Evolutionary conservation across 257 asterid genomes (phyloP).

Genomic region (Lycium barbarum): DNA sequence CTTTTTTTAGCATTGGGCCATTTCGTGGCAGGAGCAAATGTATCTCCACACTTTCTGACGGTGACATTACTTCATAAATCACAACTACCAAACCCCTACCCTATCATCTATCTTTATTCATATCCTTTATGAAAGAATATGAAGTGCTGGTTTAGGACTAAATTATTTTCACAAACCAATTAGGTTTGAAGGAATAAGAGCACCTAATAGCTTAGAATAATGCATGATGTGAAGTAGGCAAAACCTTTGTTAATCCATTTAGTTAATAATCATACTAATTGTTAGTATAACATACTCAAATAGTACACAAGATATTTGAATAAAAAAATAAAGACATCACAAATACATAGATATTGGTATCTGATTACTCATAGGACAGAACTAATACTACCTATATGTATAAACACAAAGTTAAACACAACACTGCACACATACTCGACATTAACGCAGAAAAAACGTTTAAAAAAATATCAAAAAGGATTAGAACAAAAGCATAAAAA

Average conservation of each 20-base stretch:
- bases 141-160: background rate
- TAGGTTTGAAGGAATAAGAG: background rate
- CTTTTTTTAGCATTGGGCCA: slow-evolving; percentile 19
- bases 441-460: too few relatives aligned
- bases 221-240: background rate
- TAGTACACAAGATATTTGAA: too few relatives aligned
- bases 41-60: slow-evolving; percentile 6
- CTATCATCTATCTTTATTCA: background rate
- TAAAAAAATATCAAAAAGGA: too few relatives aligned
- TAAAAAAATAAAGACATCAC: too few relatives aligned
- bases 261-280: background rate
- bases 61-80: background rate
- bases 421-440: too few relatives aligned
- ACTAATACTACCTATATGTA: too few relatives aligned
- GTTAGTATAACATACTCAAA: background rate
- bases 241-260: background rate
- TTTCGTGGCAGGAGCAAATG: slow-evolving; percentile 26
- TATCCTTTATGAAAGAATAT: background rate
- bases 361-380: too few relatives aligned
- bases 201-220: slow-evolving; percentile 11
- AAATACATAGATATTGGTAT: too few relatives aligned
- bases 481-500: too few relatives aligned
- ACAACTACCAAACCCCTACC: background rate
- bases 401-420: too few relatives aligned
- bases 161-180: background rate